Percentiles rank a stretch among this genome's conserved stretches.
These are phyloP conservation scores for Fraxinus dipetala DNA, from an alignment of 305 asterid genomes.

Conservation along the genomic window DNA sequence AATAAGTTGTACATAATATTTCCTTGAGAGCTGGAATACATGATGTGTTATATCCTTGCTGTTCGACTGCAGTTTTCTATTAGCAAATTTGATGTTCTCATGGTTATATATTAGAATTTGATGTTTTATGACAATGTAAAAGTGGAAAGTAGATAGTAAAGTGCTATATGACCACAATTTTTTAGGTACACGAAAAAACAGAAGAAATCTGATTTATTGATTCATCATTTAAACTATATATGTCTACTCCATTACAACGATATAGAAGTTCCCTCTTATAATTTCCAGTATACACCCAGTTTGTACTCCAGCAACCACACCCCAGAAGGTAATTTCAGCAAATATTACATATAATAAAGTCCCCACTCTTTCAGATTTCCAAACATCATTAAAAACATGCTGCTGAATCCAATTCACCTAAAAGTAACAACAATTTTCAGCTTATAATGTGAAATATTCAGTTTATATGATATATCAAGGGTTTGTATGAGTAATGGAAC, in stretches of 20 bases:
- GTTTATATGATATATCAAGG: neutral
- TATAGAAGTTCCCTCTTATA: constrained; percentile 29
- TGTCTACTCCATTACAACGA: neutral
- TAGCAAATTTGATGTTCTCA: neutral
- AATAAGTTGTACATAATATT: neutral
- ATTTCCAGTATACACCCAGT: constrained; percentile 68
- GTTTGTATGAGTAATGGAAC: constrained; percentile 3
- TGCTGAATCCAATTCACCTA: constrained; percentile 81
- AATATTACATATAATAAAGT: constrained; percentile 62
- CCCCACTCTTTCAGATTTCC: constrained; percentile 74
- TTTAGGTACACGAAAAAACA: neutral
- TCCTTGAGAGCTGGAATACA: neutral
- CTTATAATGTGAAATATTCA: neutral
- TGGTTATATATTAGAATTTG: neutral
- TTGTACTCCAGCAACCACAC: constrained; percentile 67
- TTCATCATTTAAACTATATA: neutral
- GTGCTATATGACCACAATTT: neutral
- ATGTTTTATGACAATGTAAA: neutral
- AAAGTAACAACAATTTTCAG: neutral
- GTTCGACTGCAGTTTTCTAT: neutral
- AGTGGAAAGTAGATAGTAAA: neutral
- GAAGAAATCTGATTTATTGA: neutral
- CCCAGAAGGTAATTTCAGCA: constrained; percentile 83
- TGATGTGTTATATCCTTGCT: neutral
- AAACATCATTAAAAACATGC: constrained; percentile 67